These are phyloP conservation scores for Microbotryum intermedium DNA, from an alignment of 1,284 basidiomycete species.

Conservation along the genomic window DNA sequence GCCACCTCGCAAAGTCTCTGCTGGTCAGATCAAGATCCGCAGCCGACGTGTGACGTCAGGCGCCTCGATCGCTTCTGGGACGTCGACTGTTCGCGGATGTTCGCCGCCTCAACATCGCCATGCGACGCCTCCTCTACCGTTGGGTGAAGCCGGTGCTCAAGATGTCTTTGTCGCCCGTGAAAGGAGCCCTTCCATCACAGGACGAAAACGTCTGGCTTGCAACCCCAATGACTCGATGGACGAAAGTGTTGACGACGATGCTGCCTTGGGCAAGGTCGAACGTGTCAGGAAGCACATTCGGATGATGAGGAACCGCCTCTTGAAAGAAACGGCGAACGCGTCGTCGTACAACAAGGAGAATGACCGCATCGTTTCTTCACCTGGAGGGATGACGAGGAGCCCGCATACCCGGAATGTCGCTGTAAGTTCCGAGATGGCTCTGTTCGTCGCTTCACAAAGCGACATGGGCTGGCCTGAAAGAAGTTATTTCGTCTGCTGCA, in stretches of 20 bases:
- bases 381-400: conserved; percentile 15
- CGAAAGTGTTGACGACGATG: background rate
- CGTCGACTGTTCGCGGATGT: conserved; percentile 1
- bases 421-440: background rate
- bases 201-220: conserved; percentile 1
- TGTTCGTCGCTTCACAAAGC: background rate
- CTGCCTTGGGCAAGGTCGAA: conserved; percentile 1
- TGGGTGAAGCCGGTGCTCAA: background rate
- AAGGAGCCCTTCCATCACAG: background rate
- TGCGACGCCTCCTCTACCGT: background rate
- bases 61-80: conserved; percentile 9
- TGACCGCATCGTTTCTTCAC: conserved; percentile 6
- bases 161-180: background rate
- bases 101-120: background rate
- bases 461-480: background rate
- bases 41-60: conserved; percentile 10
- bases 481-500: background rate
- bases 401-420: conserved; percentile 25
- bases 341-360: conserved; percentile 25
- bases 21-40: conserved; percentile 1
- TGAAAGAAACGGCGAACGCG: conserved; percentile 6
- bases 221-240: background rate
- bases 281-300: conserved; percentile 11
- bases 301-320: conserved; percentile 5
- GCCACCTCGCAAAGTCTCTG: background rate